Base-by-base conservation (phyloP, 805 yeast species). In the Candida arabinofermentans region DNA sequence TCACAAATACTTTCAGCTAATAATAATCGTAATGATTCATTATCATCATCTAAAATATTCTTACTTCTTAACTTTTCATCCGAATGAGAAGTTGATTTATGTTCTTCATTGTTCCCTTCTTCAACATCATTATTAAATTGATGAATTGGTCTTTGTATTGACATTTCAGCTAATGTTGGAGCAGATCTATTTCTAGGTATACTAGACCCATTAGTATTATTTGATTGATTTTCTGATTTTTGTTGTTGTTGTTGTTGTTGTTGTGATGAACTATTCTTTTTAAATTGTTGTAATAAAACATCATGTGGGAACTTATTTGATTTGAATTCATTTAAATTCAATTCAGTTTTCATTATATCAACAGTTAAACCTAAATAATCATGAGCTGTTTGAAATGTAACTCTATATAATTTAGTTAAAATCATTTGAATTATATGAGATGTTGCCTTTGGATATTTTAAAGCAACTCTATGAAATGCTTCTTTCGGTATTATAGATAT, bases 341-440 rank as follows among this genome's bases (percentile, higher is more conserved):
- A 64, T 56, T 91, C 99, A 14, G 91, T 81, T 41, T 82, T 78
- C 54, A 86, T 74, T 24, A 91, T 80, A 53, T 89, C 96, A 16
- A 75, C 68, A 0, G 97, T 88, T 18, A 91, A 65, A 0, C 96
- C 96, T 37, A 91, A 68, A 59, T 91, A 93, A 47, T 78, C 75
- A 59, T 90, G 93, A 8, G 93, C 86, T 0, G 97, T 86, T 56
- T 86, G 90, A 62, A 91, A 81, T 0, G 98, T 91, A 8, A 93
- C 96, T 50, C 95, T 77, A 58, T 88, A 87, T 40, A 93, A 71
- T 47, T 96, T 75, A 1, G 95, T 83, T 42, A 91, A 66, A 19
- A 91, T 87, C 78, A 91, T 89, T 53, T 95, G 96, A 12, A 91
- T 91, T 24, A 93, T 90, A 61, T 90, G 96, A 0, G 96, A 86